Conservation (phyloP, 2,329 filamentous ascomycete genomes). For the Sarocladiaceae sp. region DNA sequence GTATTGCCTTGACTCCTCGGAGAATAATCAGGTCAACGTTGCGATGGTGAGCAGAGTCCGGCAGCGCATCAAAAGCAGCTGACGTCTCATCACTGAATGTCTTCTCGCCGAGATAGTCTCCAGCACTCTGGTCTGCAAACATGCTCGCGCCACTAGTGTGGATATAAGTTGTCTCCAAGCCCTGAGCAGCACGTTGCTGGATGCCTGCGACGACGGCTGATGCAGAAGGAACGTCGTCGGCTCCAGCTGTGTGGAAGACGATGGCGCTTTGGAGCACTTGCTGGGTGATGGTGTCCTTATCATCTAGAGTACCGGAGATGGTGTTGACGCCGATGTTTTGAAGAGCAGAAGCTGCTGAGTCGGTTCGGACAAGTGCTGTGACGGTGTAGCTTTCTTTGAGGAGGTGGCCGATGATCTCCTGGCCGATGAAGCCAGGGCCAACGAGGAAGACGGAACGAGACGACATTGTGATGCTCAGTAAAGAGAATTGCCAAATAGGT, state of each 20-base stretch:
- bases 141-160: background rate
- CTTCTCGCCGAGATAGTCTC: background rate
- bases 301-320: background rate
- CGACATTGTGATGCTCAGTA: too few species aligned
- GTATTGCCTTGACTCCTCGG: background rate
- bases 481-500: too few species aligned
- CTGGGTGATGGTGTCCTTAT: background rate
- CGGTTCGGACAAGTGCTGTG: background rate
- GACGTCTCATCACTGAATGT: background rate
- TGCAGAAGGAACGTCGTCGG: background rate
- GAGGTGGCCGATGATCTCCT: slow-evolving; percentile 2
- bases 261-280: background rate
- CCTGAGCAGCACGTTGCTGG: background rate
- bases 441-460: background rate
- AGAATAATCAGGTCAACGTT: background rate
- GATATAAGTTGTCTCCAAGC: background rate
- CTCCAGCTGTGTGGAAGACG: slow-evolving; percentile 1
- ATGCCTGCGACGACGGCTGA: background rate
- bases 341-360: background rate
- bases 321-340: background rate
- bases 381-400: background rate
- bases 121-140: background rate
- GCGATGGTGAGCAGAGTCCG: background rate
- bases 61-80: background rate
- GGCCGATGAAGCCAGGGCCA: slow-evolving; percentile 5